Evolutionary conservation across 179 eudicot genomes (phyloP), one percentile per base, ranked within the genome.

Genomic region (Beta corolliflora): DNA sequence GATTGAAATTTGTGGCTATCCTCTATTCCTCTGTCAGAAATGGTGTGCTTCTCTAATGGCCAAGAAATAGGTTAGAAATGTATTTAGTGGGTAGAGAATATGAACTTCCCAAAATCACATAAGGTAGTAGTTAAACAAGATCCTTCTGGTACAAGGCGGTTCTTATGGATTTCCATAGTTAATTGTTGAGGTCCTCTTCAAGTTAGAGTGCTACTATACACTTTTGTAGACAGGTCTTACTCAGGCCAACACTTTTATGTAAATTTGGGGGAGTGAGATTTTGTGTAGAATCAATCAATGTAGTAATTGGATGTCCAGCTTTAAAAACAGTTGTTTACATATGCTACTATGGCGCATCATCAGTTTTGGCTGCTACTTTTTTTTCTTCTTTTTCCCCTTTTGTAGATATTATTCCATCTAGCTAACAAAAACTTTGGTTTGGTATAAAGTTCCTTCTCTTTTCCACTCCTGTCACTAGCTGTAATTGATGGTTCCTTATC

Each of bases 381-480:
- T n/a, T 36, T 36, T 25, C 29, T 25, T 25, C 7, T 7, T 2
- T 48, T 72, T 72, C 50, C 36, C 5, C 69, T 23, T 61, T 23
- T 21, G 56, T 25, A 1, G 44, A n/a, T 46, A 14, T 60, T 60
- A 19, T 63, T 61, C 14, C 71, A 44, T 77, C 71, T 48, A 44
- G 31, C 54, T 19, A 36, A 15, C 78, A 3, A 36, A 14, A 7
- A 15, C 71, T 15, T 67, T 36, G 4, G 18, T 75, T 76, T 76
- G 79, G 79, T 63, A 65, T 44, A 77, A 61, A 44, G 59, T 46
- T 46, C n/a, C 21, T 9, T 46, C 21, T 60, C 41, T 60, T 44
- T 76, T 70, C 41, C 60, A 76, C 36, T 76, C 79, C 8, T 44
- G 54, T 55, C 69, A 76, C 79, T 59, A 59, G 55, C 54, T 76